These are phyloP conservation scores for Drechslerella stenobrocha DNA, from an alignment of 2,329 filamentous ascomycete genomes.

Conservation along the genomic window DNA sequence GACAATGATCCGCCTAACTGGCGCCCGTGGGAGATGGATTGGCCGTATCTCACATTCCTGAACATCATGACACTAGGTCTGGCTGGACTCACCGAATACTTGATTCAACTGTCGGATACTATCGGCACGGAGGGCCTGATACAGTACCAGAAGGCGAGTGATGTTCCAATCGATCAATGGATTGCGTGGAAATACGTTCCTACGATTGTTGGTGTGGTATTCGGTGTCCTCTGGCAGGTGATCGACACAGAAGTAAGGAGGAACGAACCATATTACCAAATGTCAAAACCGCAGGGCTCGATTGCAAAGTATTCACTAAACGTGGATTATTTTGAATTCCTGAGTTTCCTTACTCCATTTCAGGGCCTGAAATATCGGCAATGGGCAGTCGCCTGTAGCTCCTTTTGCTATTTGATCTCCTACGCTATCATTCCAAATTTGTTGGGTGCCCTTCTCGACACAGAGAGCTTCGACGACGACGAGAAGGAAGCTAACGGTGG, in stretches of 20 bases:
- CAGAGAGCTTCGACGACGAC: constrained; percentile 7
- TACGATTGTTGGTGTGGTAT: constrained; percentile 65
- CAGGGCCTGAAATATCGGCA: constrained; percentile 66
- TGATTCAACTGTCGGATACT: constrained; percentile 60
- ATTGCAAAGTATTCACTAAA: constrained; percentile 70
- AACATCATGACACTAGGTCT: constrained; percentile 62
- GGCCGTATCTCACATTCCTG: constrained; percentile 63
- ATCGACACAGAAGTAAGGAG: constrained; percentile 69
- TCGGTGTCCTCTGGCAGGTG: constrained; percentile 68
- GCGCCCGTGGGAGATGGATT: constrained; percentile 68
- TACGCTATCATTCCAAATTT: constrained; percentile 71
- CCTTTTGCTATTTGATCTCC: constrained; percentile 67
- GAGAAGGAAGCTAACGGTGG: background rate
- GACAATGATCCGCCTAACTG: constrained; percentile 60
- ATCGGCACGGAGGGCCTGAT: constrained; percentile 57
- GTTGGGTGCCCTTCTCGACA: constrained; percentile 56
- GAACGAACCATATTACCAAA: constrained; percentile 69
- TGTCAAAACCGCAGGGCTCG: constrained; percentile 64
- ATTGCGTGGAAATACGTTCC: constrained; percentile 68
- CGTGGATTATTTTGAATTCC: constrained; percentile 72
- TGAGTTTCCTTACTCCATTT: constrained; percentile 68
- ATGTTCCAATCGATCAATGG: constrained; percentile 62
- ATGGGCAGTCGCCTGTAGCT: constrained; percentile 70
- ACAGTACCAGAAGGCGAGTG: constrained; percentile 59
- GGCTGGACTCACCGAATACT: constrained; percentile 62